Evolutionary conservation across 2,329 filamentous ascomycete species (phyloP).

Genomic region (Thelonectria blattea): DNA sequence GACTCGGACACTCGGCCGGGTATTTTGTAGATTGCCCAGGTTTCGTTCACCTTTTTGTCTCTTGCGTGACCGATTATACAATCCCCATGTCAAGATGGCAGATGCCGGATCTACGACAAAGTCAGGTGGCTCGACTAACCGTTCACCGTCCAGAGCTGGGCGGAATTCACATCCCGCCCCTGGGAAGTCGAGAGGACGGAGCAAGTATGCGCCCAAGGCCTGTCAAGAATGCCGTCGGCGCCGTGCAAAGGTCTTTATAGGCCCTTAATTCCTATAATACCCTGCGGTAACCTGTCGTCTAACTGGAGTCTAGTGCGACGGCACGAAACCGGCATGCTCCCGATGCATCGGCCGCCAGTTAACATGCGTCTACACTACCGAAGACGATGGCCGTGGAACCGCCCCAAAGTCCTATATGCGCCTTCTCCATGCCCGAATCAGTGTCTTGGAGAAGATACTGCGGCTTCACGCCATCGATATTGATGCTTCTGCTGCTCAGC

Average conservation of each 20-base stretch:
- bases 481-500: not conserved
- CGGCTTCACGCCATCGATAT: conserved; percentile 6
- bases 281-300: too few species aligned
- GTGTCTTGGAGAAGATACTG: not conserved
- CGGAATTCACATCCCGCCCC: too few species aligned
- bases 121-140: too few species aligned
- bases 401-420: not conserved
- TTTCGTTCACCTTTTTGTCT: too few species aligned
- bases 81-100: too few species aligned
- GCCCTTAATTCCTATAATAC: not conserved
- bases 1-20: too few species aligned
- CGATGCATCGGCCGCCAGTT: conserved; percentile 39
- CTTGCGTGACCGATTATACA: too few species aligned
- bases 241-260: conserved; percentile 41
- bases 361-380: conserved; percentile 30
- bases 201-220: conserved; percentile 37
- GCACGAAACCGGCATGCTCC: not conserved
- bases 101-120: too few species aligned
- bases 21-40: too few species aligned
- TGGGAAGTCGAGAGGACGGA: not conserved
- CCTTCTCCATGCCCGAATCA: conserved; percentile 3
- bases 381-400: not conserved
- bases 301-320: conserved; percentile 5
- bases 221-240: conserved; percentile 47
- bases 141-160: too few species aligned